Conservation (phyloP, 1,284 basidiomycete genomes). For the Meripilus lineatus region DNA sequence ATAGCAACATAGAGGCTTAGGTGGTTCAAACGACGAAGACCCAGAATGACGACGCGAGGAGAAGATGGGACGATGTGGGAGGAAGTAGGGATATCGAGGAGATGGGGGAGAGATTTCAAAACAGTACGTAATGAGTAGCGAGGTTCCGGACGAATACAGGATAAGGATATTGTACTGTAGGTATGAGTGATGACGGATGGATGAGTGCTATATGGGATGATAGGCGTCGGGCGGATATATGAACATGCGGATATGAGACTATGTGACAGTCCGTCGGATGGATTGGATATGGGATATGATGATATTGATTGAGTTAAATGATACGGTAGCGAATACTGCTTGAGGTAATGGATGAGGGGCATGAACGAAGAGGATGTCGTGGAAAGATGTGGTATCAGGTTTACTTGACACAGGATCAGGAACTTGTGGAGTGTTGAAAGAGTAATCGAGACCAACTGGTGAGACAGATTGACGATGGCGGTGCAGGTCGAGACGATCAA, state of each 20-base stretch:
- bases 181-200: not conserved
- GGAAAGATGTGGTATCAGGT: no score
- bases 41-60: no score
- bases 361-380: not conserved
- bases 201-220: no score
- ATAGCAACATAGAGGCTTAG: no score
- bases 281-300: not conserved
- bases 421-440: no score
- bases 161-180: slow-evolving; percentile 7
- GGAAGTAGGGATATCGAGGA: not conserved
- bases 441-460: no score
- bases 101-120: slow-evolving; percentile 5
- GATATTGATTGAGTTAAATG: not conserved
- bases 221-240: no score
- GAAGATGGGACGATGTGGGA: slow-evolving; percentile 3
- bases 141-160: slow-evolving; percentile 5
- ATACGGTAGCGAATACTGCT: not conserved
- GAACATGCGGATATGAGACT: no score
- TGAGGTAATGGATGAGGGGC: not conserved
- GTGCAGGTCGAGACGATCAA: not conserved
- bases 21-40: no score
- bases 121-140: not conserved
- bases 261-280: not conserved
- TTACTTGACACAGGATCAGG: no score
- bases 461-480: not conserved